Evolutionary conservation across 768 basidiomycete species (phyloP).

Genomic region (Cubamyces lactineus): DNA sequence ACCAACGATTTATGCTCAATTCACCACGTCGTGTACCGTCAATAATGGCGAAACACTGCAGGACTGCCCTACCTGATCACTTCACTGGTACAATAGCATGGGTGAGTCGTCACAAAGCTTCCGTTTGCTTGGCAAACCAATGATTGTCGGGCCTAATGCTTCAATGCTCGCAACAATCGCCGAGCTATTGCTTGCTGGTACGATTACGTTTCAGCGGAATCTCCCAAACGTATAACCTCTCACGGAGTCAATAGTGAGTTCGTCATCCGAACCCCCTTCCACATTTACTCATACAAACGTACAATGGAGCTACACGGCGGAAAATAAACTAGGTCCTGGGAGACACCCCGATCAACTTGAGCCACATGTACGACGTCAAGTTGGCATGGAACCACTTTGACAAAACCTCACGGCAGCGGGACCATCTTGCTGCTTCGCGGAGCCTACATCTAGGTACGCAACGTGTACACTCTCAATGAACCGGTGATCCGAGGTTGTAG

Average conservation of each 20-base stretch:
- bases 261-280: not conserved
- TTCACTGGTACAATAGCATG: too few species aligned
- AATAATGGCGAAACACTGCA: too few species aligned
- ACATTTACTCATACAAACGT: not conserved
- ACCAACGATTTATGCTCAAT: too few species aligned
- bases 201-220: not conserved
- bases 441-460: not conserved
- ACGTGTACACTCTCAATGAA: not conserved
- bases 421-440: not conserved
- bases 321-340: not conserved
- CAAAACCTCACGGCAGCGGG: not conserved
- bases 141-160: too few species aligned
- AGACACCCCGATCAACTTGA: not conserved
- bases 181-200: not conserved
- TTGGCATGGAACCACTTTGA: not conserved
- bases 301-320: not conserved
- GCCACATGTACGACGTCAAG: not conserved
- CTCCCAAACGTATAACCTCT: not conserved
- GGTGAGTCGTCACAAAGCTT: too few species aligned
- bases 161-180: not conserved
- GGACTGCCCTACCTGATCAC: too few species aligned
- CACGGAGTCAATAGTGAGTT: slow-evolving; percentile 1
- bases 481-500: slow-evolving; percentile 1
- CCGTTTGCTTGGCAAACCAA: too few species aligned
- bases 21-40: too few species aligned